Evolutionary conservation across 1,284 basidiomycete genomes (phyloP).

Genomic region (Waitea zeae): DNA sequence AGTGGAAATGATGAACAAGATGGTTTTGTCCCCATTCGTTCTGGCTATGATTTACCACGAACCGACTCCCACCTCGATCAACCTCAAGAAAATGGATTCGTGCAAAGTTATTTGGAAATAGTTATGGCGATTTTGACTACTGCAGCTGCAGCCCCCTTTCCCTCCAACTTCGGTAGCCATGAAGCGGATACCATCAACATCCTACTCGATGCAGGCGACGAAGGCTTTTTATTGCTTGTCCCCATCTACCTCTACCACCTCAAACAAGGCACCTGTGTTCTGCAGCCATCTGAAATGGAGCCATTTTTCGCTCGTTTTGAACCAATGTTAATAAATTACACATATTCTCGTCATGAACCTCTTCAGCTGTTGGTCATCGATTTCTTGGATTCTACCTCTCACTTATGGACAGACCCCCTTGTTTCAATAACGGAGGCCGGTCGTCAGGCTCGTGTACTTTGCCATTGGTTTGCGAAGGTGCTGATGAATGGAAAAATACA

Average conservation of each 20-base stretch:
- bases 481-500: constrained; percentile 25
- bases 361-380: constrained; percentile 37
- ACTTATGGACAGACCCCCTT: constrained; percentile 39
- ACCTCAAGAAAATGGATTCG: no score
- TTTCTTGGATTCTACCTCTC: constrained; percentile 49
- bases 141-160: constrained; percentile 41
- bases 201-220: constrained; percentile 30
- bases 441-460: constrained; percentile 28
- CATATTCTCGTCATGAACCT: constrained; percentile 34
- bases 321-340: constrained; percentile 37
- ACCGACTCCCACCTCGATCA: no score
- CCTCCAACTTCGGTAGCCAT: constrained; percentile 35
- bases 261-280: constrained; percentile 30
- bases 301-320: constrained; percentile 35
- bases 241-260: constrained; percentile 40
- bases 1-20: no score
- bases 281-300: constrained; percentile 33
- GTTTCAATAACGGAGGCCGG: constrained; percentile 21
- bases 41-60: no score
- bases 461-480: constrained; percentile 30
- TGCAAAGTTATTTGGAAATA: no score
- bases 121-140: constrained; percentile 23
- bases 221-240: constrained; percentile 39
- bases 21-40: no score
- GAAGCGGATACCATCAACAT: constrained; percentile 49